phyloP scores from a whole-genome alignment of 306 rosid species.

The Vicia sativa region DNA sequence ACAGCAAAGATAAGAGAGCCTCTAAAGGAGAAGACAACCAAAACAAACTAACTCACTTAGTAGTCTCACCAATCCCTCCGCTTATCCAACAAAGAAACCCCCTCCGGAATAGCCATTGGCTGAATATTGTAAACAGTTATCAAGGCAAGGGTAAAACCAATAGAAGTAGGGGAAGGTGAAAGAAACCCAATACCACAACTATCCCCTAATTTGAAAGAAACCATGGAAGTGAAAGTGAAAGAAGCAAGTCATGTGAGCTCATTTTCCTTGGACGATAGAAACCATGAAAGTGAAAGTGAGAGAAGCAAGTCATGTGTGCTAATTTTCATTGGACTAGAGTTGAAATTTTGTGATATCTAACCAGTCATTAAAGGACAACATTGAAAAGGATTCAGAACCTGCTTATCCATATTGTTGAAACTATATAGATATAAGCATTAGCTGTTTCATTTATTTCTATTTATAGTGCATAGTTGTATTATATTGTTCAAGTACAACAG shows the following conservation, averaged over 20 bases:
- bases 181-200: neutral
- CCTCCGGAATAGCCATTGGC: neutral
- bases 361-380: neutral
- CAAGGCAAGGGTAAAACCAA: neutral
- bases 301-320: neutral
- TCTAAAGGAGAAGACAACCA: conserved; percentile 12
- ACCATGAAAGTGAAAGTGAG: neutral
- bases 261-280: no score
- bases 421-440: neutral
- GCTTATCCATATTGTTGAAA: neutral
- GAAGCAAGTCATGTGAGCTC: no score
- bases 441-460: neutral
- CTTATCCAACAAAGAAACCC: neutral
- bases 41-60: conserved; percentile 15
- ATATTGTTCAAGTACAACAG: neutral
- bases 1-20: conserved; percentile 13
- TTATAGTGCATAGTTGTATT: neutral
- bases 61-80: neutral
- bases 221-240: neutral
- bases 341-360: neutral
- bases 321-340: neutral
- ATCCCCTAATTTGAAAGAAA: conserved; percentile 1
- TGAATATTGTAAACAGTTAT: neutral
- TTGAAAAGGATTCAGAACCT: neutral
- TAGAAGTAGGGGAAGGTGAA: neutral